A percentile compares a stretch with the other conserved stretches of the same genome.
These are phyloP conservation scores for Tolypocladium paradoxum DNA, from an alignment of 2,329 filamentous ascomycete genomes.

Conservation along the genomic window DNA sequence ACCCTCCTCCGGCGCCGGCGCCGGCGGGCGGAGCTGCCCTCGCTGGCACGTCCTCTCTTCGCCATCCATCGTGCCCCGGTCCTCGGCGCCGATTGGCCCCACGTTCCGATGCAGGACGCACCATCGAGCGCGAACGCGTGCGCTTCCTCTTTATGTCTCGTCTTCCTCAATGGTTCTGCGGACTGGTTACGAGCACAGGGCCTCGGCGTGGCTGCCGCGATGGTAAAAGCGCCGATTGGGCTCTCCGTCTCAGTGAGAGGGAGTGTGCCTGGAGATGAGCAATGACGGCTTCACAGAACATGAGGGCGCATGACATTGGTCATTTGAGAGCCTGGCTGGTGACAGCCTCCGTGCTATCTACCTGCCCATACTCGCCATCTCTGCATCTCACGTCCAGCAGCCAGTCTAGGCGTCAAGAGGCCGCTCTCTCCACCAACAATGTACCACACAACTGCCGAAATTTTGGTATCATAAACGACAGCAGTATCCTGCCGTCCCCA, in stretches of 20 bases:
- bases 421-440: not conserved
- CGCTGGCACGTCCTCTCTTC: not conserved
- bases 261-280: not conserved
- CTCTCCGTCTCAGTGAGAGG: not conserved
- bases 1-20: not conserved
- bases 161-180: too few species aligned
- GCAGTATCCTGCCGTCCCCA: not conserved
- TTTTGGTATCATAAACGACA: not conserved
- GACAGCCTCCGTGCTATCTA: not conserved
- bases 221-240: not conserved
- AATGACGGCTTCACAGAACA: not conserved
- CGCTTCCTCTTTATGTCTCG: not conserved
- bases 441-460: not conserved
- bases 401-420: not conserved
- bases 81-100: not conserved
- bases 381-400: not conserved
- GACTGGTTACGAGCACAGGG: not conserved
- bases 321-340: not conserved
- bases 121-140: not conserved
- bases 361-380: not conserved
- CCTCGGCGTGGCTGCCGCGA: not conserved
- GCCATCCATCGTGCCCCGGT: not conserved
- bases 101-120: not conserved
- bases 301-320: not conserved
- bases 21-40: not conserved